phyloP scores from a whole-genome alignment of 805 yeast genomes.

The Saturnispora ahearnii region DNA sequence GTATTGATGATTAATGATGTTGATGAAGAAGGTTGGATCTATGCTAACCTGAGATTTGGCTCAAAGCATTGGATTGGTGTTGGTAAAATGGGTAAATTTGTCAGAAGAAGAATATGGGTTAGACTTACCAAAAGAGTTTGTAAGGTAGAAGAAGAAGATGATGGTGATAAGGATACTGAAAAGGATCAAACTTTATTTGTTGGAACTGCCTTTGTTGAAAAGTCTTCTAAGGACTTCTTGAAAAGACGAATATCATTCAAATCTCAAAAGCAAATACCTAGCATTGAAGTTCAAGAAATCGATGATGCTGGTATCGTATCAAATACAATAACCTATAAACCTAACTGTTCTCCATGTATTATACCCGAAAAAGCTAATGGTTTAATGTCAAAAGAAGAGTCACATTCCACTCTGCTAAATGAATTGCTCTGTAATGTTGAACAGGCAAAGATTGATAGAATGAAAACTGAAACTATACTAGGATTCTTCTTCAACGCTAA shows the following conservation, averaged over 20 bases:
- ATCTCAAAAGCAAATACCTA: background rate
- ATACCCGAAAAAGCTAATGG: background rate
- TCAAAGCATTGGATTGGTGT: conserved; percentile 43
- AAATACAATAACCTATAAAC: background rate
- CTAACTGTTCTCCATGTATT: background rate
- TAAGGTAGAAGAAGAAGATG: background rate
- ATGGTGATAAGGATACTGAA: background rate
- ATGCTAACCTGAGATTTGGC: conserved; percentile 34
- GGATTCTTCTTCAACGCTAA: conserved; percentile 4
- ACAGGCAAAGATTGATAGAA: conserved; percentile 13
- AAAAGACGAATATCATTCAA: background rate
- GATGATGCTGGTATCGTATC: background rate
- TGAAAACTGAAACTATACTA: conserved; percentile 13
- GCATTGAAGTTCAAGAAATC: background rate
- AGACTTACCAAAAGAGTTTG: conserved; percentile 21
- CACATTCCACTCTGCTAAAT: background rate
- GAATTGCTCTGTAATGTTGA: background rate
- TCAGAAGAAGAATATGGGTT: conserved; percentile 44
- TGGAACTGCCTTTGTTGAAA: background rate
- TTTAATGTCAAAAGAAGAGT: background rate
- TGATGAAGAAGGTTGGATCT: conserved; percentile 53
- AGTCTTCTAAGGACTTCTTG: background rate
- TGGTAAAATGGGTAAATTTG: conserved; percentile 40
- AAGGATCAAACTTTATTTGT: background rate
- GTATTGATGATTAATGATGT: conserved; percentile 45